Percentiles rank a stretch among this genome's conserved stretches.
Evolutionary conservation across 768 basidiomycete species (phyloP).

Genomic region (Trametes meyenii): DNA sequence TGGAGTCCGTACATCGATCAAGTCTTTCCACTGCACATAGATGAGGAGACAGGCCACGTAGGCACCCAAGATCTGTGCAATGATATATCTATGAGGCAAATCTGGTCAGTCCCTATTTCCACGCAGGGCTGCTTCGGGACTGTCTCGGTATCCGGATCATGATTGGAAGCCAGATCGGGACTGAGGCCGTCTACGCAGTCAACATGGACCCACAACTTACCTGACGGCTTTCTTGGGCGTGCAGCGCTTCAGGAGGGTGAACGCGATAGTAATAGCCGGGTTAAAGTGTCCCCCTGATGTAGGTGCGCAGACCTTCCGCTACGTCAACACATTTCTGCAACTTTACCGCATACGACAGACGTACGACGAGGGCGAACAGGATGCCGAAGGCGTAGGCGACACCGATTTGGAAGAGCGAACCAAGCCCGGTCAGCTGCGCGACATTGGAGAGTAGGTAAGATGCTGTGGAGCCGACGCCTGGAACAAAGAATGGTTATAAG

Average conservation of each 20-base stretch:
- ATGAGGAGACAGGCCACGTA: slow-evolving; percentile 61
- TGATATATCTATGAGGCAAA: slow-evolving; percentile 38
- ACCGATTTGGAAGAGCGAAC: slow-evolving; percentile 37
- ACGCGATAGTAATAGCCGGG: slow-evolving; percentile 60
- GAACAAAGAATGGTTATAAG: neutral
- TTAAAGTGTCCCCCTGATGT: slow-evolving; percentile 46
- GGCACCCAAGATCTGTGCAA: slow-evolving; percentile 65
- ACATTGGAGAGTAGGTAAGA: slow-evolving; percentile 35
- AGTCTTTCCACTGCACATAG: slow-evolving; percentile 62
- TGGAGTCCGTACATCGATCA: slow-evolving; percentile 42
- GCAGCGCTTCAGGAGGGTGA: slow-evolving; percentile 56
- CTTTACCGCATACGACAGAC: neutral
- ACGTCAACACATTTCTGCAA: neutral
- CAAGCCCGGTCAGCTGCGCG: slow-evolving; percentile 27
- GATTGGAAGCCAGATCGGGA: neutral
- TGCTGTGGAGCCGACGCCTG: slow-evolving; percentile 40
- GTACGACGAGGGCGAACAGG: slow-evolving; percentile 38
- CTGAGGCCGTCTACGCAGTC: neutral
- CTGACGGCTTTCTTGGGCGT: slow-evolving; percentile 52
- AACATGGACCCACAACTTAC: slow-evolving; percentile 36
- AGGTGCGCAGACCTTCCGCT: slow-evolving; percentile 30
- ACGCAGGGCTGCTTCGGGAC: neutral
- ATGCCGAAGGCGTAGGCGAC: slow-evolving; percentile 43
- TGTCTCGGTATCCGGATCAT: too few relatives aligned
- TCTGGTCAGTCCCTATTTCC: neutral